phyloP scores from a whole-genome alignment of 768 basidiomycete species.

The Lactarius akahatsu region DNA sequence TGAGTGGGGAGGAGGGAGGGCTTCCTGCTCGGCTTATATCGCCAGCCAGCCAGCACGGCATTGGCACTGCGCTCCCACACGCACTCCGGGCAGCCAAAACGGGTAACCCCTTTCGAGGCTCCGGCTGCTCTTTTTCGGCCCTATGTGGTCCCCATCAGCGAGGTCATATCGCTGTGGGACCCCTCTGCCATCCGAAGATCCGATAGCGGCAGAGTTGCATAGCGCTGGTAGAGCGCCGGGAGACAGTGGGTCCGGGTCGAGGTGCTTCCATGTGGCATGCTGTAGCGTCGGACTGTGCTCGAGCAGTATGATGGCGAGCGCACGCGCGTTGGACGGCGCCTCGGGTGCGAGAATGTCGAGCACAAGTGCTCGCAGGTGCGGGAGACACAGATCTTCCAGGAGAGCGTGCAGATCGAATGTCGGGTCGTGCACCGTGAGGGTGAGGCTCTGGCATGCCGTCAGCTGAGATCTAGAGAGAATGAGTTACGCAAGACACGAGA shows the following conservation, averaged over 20 bases:
- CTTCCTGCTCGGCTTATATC: too few species aligned
- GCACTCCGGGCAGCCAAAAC: too few species aligned
- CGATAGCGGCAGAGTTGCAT: too few species aligned
- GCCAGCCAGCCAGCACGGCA: too few species aligned
- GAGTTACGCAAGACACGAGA: slow-evolving; percentile 8
- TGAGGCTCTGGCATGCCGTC: not conserved
- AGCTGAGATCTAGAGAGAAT: not conserved
- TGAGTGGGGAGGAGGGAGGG: too few species aligned
- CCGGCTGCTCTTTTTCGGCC: too few species aligned
- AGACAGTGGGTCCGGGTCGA: not conserved
- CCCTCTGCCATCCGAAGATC: too few species aligned
- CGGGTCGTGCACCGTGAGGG: slow-evolving; percentile 38
- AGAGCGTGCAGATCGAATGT: slow-evolving; percentile 4
- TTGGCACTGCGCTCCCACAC: too few species aligned
- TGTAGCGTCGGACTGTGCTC: too few species aligned
- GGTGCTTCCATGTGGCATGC: not conserved
- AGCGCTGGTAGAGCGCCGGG: slow-evolving; percentile 17
- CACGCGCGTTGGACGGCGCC: not conserved
- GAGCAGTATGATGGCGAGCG: not conserved
- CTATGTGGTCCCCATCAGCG: too few species aligned
- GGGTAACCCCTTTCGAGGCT: too few species aligned
- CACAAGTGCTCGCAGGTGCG: not conserved
- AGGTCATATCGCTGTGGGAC: too few species aligned
- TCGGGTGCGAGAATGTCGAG: slow-evolving; percentile 5
- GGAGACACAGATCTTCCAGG: not conserved